phyloP scores from a whole-genome alignment of 768 basidiomycete genomes.

The Kwoniella europaea region DNA sequence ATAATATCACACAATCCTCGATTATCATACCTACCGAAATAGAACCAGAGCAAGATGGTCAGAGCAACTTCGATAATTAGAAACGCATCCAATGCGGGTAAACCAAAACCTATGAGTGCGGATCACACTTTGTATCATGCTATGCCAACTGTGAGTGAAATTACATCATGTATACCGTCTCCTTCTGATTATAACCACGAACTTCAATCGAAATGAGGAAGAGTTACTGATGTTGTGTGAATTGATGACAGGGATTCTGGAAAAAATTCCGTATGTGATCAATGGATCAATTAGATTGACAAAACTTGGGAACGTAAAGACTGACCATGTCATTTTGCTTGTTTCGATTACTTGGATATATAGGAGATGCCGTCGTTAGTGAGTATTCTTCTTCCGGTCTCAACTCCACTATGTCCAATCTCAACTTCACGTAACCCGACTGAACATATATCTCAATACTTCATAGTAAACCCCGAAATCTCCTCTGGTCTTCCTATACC shows the following conservation, averaged over 20 bases:
- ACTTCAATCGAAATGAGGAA: not conserved
- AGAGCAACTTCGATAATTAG: constrained; percentile 36
- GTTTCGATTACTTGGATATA: constrained; percentile 1
- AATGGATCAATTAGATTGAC: not conserved
- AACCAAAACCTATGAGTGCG: constrained; percentile 62
- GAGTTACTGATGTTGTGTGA: not conserved
- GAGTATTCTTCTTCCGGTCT: constrained; percentile 21
- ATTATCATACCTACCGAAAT: not conserved
- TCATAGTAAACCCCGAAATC: constrained; percentile 79
- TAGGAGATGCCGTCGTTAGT: constrained; percentile 77
- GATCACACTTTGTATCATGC: constrained; percentile 86
- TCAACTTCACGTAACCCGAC: not conserved
- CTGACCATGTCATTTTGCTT: constrained; percentile 11
- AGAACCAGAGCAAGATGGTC: constrained; percentile 17
- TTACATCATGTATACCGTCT: not conserved
- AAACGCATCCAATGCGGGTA: constrained; percentile 44
- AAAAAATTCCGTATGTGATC: constrained; percentile 85
- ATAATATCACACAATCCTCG: not conserved
- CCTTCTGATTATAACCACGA: not conserved
- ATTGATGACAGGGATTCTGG: constrained; percentile 76
- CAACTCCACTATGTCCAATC: too few relatives aligned
- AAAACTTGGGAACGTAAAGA: not conserved
- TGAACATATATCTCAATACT: not conserved
- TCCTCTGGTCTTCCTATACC: constrained; percentile 85
- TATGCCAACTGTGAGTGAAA: constrained; percentile 49